Evolutionary conservation across 2,329 filamentous ascomycete genomes (phyloP).

Genomic region (Neocucurbitaria cava): DNA sequence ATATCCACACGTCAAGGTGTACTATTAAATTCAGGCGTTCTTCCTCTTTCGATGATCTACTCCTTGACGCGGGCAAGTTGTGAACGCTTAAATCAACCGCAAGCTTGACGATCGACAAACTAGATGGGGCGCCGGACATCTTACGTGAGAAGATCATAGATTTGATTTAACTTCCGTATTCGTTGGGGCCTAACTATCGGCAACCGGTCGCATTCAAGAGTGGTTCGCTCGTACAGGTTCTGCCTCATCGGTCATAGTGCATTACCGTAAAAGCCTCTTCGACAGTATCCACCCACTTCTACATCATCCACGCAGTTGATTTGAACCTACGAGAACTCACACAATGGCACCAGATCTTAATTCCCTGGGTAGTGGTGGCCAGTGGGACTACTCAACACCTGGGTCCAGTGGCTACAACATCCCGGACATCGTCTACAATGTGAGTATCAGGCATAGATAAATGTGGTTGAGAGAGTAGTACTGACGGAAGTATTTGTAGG

Average conservation of each 20-base stretch:
- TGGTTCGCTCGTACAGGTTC: not conserved
- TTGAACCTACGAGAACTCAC: not conserved
- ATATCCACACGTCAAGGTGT: too few species aligned
- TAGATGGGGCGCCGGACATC: not conserved
- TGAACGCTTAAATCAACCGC: too few species aligned
- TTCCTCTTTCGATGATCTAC: too few species aligned
- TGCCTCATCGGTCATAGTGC: not conserved
- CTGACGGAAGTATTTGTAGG: constrained; percentile 4
- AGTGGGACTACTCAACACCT: constrained; percentile 53
- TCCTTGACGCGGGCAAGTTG: too few species aligned
- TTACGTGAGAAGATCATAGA: not conserved
- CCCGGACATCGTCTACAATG: constrained; percentile 49
- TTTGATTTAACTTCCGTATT: not conserved
- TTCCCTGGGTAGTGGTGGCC: constrained; percentile 40
- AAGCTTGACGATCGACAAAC: too few species aligned
- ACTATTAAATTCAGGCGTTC: too few species aligned
- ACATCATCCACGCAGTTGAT: not conserved
- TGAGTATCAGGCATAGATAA: too few species aligned
- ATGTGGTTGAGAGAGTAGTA: too few species aligned
- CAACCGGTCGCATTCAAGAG: not conserved
- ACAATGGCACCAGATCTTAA: constrained; percentile 55
- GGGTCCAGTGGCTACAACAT: constrained; percentile 53
- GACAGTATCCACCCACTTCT: not conserved
- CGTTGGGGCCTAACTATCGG: not conserved
- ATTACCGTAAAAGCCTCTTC: not conserved